Conservation (phyloP, 176 grass and related monocot genomes). For the Eragrostis curvula region DNA sequence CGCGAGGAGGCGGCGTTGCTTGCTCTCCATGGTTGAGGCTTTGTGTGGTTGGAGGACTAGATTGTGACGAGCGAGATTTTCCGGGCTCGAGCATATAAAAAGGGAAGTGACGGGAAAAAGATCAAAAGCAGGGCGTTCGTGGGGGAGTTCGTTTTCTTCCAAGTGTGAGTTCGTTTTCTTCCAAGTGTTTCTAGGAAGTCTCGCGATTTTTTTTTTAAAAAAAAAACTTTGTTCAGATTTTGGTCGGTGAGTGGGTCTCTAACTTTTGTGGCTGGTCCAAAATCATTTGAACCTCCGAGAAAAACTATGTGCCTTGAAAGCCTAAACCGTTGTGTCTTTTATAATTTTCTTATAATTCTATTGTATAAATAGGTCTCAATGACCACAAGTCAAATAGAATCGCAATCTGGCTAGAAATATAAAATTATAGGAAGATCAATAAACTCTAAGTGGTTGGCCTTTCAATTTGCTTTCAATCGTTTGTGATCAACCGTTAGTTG, state of each 20-base stretch:
- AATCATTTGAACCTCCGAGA: too few species aligned
- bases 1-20: conserved; percentile 16
- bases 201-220: neutral
- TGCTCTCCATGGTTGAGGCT: conserved; percentile 46
- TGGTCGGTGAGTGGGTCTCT: too few species aligned
- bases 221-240: too few species aligned
- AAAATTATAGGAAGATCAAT: neutral
- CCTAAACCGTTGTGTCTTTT: neutral
- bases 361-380: neutral
- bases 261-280: too few species aligned
- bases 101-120: neutral
- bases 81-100: neutral
- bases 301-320: too few species aligned
- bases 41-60: conserved; percentile 25
- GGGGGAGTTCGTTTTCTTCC: neutral
- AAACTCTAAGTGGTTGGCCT: neutral
- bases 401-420: neutral
- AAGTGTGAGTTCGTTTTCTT: too few species aligned
- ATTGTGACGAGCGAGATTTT: conserved; percentile 18
- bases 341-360: neutral
- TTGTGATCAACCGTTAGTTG: too few species aligned
- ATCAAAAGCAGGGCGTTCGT: neutral
- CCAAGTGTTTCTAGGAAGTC: neutral
- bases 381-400: neutral
- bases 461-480: too few species aligned